Base-by-base conservation (phyloP, 2,329 filamentous ascomycete species). In the Hypoxylon sp. region DNA sequence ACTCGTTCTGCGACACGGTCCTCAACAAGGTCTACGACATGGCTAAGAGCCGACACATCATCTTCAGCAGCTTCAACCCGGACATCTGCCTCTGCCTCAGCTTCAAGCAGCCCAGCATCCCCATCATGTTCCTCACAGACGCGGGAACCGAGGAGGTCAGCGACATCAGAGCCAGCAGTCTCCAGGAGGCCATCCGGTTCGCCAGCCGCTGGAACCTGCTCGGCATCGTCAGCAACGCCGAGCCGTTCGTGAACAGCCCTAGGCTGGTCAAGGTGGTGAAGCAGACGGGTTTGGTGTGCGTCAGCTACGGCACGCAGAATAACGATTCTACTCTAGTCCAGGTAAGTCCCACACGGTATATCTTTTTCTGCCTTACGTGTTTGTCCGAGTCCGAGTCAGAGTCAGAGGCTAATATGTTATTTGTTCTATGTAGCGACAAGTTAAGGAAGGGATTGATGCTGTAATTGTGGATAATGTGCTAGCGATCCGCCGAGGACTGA, bases 31-130 rank as follows among this genome's bases (percentile, higher is more conserved):
- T 97, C 4, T 99, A 98, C 74, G 93, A 97, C 70, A 80, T 94
- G 56, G 90, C 90, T 24, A 87, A 88, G 62, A 87, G 89, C 61
- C 87, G 95, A n/a, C 93, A 97, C 79, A 91, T 99, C 77, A 93
- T 99, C 69, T 98, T 99, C 80, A 97, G 92, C 68, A 95, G 91
- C 51, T 99, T 99, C 81, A 97, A 98, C 78, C 95, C 95, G 0
- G 95, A 99, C 73, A 93, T 99, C 47, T 99, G 95, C 76, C 85
- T 99, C 13, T 88, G 97, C 68, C 82, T 98, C 41, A 95, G 91
- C 57, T 97, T 97, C 84, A 99, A 99, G 81, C 95, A 99, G 80
- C 94, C 94, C 1, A 96, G 91, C 46, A 97, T 97, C 58, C 96
- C 95, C 0, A 93, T 99, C 62, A 82, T 99, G 65, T 99, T 99